These are phyloP conservation scores for Carex cristatella DNA, from an alignment of 176 grass and related monocot genomes.

Conservation along the genomic window DNA sequence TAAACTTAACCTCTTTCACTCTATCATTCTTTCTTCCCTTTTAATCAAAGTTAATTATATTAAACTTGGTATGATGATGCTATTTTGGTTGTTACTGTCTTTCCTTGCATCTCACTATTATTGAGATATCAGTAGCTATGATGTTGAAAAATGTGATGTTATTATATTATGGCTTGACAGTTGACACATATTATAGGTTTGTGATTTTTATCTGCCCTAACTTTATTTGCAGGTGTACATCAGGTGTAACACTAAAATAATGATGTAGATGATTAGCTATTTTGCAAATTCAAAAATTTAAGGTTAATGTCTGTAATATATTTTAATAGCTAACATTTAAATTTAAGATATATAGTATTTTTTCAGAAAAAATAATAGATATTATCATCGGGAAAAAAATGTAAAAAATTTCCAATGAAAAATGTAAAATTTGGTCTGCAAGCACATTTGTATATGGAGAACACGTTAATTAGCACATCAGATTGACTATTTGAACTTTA, in stretches of 20 bases:
- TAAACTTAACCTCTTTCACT: slow-evolving; percentile 12
- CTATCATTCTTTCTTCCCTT: slow-evolving; percentile 23
- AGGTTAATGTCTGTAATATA: neutral
- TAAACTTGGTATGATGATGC: neutral
- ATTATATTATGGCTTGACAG: neutral
- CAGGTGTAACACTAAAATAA: neutral
- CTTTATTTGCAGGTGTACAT: neutral
- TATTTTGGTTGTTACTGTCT: neutral
- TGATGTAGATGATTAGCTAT: neutral
- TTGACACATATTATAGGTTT: neutral
- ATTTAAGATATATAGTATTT: neutral
- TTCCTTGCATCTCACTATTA: neutral
- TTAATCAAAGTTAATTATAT: slow-evolving; percentile 26
- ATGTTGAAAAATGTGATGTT: neutral
- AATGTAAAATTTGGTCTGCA: too few species aligned
- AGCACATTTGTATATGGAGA: too few species aligned
- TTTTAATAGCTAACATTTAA: neutral
- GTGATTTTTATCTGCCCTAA: neutral
- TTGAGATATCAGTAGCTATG: neutral
- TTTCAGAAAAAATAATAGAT: too few species aligned
- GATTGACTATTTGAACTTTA: too few species aligned
- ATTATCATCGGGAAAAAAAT: too few species aligned
- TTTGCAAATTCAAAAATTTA: neutral
- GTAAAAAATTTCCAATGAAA: too few species aligned
- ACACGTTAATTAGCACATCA: too few species aligned